Percentiles rank a stretch among this genome's conserved stretches.
Conservation (phyloP, 495 filamentous ascomycete genomes). For the Penicillium soppii region DNA sequence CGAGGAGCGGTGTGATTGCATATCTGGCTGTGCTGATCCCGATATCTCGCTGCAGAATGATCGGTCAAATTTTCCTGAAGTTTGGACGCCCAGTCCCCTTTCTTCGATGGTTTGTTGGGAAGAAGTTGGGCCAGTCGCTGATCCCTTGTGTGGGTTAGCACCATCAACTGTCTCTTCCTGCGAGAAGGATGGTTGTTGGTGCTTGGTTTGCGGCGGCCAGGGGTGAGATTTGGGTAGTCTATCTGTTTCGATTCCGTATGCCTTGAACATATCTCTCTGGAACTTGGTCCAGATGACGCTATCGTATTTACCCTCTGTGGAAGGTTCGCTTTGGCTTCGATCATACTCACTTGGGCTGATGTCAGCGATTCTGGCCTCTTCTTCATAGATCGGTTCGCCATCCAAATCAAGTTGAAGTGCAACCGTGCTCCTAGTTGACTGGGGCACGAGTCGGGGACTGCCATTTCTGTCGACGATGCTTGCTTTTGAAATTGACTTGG, state of each 20-base stretch:
- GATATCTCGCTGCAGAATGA: not conserved
- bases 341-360: constrained; percentile 12
- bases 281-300: constrained; percentile 14
- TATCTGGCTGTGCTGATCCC: not conserved
- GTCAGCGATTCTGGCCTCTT: not conserved
- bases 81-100: not conserved
- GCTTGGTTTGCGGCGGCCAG: not conserved
- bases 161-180: constrained; percentile 1
- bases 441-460: constrained; percentile 22
- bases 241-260: constrained; percentile 22
- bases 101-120: constrained; percentile 2
- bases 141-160: not conserved
- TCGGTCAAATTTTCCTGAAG: not conserved
- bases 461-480: constrained; percentile 32
- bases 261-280: constrained; percentile 23
- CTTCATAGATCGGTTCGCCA: not conserved
- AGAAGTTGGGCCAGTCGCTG: not conserved
- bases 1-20: not conserved
- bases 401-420: not conserved
- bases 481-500: constrained; percentile 3
- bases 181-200: not conserved
- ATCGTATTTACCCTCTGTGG: not conserved
- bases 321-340: constrained; percentile 1
- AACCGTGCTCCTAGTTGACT: not conserved
- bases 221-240: constrained; percentile 1